Evolutionary conservation across 345 rosid species (phyloP).

Genomic region (Euphorbia peplus): DNA sequence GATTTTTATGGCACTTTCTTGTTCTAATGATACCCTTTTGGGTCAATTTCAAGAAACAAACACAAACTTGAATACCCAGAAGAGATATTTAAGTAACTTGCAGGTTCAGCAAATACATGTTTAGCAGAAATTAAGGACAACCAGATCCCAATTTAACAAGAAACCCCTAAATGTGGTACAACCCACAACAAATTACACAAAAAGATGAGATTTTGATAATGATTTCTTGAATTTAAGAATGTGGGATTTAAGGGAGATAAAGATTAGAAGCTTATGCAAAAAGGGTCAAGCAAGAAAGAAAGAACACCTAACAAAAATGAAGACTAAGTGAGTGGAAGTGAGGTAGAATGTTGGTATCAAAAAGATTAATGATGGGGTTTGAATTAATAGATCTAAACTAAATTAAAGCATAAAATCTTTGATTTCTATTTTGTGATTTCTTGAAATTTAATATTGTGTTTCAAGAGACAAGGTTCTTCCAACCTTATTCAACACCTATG

Average conservation of each 20-base stretch:
- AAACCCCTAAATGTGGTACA: conserved; percentile 17
- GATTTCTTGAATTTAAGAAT: too few species aligned
- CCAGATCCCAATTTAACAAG: conserved; percentile 21
- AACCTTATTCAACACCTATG: conserved; percentile 23
- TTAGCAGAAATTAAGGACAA: background rate
- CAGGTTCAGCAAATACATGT: too few species aligned
- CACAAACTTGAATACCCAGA: too few species aligned
- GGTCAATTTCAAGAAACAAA: too few species aligned
- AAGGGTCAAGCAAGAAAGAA: conserved; percentile 8
- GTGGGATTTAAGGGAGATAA: too few species aligned
- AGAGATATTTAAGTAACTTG: too few species aligned
- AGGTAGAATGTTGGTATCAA: conserved; percentile 45
- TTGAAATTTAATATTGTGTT: conserved; percentile 25
- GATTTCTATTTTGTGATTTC: conserved; percentile 20
- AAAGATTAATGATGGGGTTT: background rate
- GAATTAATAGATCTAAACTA: conserved; percentile 12
- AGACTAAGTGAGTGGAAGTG: conserved; percentile 24
- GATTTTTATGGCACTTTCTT: conserved; percentile 6
- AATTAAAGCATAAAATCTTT: background rate
- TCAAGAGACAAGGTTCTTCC: conserved; percentile 23
- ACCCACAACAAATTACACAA: background rate
- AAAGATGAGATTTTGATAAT: background rate
- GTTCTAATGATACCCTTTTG: too few species aligned
- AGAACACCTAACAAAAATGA: conserved; percentile 24
- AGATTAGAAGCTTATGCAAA: conserved; percentile 4